phyloP scores from a whole-genome alignment of 108 stramenopile genomes.

The Nitzschia sp. region DNA sequence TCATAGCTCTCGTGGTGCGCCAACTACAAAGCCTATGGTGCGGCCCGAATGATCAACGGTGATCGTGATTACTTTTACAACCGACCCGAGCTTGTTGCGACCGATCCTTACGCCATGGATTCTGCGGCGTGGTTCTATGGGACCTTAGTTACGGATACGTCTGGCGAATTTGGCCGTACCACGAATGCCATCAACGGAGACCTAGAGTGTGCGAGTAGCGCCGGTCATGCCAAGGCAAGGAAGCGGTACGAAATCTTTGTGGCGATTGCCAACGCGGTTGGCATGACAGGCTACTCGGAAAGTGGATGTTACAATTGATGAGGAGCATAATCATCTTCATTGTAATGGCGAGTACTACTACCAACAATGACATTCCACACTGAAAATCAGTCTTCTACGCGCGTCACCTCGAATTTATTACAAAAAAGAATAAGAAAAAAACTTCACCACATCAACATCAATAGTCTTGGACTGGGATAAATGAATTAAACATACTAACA shows the following conservation, averaged over 20 bases:
- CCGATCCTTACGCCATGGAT: neutral
- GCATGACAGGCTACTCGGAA: neutral
- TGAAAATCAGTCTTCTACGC: too few species aligned
- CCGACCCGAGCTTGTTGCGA: neutral
- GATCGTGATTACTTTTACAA: neutral
- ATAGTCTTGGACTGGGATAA: too few species aligned
- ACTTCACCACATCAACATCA: too few species aligned
- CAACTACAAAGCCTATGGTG: neutral
- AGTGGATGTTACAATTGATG: neutral
- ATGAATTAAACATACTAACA: too few species aligned
- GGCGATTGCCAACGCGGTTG: neutral
- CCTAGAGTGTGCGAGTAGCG: neutral
- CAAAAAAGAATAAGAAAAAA: too few species aligned
- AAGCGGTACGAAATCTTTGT: conserved; percentile 1
- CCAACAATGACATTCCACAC: too few species aligned
- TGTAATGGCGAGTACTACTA: too few species aligned
- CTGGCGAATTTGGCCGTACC: neutral
- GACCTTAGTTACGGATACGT: neutral
- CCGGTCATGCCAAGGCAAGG: neutral
- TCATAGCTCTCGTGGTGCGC: neutral
- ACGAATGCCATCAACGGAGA: neutral
- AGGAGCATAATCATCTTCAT: too few species aligned
- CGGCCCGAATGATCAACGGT: neutral
- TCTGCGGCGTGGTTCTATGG: neutral
- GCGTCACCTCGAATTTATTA: too few species aligned